phyloP scores from a whole-genome alignment of 1,284 basidiomycete species.

The Leucoagaricus sp. region DNA sequence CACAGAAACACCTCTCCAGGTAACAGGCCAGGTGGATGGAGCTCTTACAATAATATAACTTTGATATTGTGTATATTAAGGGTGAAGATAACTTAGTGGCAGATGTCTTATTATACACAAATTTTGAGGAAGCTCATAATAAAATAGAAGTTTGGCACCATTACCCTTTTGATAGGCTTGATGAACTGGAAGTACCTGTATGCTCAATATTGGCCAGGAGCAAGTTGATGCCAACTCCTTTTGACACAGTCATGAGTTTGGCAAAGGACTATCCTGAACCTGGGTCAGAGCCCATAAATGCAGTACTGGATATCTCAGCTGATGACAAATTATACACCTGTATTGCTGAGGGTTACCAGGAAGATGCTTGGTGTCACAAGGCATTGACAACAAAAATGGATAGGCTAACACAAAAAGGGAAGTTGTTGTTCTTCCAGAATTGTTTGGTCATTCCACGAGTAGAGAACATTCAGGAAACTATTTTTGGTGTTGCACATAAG shows the following conservation, averaged over 20 bases:
- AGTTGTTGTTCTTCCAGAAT: constrained; percentile 30
- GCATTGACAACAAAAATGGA: constrained; percentile 16
- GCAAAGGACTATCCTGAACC: no score
- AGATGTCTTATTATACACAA: no score
- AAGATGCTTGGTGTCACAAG: constrained; percentile 29
- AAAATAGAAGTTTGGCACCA: no score
- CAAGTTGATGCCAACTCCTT: no score
- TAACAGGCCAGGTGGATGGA: constrained; percentile 40
- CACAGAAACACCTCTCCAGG: constrained; percentile 34
- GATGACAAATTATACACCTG: background rate
- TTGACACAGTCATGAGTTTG: no score
- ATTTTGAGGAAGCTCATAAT: no score
- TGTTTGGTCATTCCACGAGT: constrained; percentile 32
- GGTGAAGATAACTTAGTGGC: no score
- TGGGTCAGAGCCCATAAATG: background rate
- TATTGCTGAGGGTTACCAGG: constrained; percentile 29
- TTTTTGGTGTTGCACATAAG: constrained; percentile 28
- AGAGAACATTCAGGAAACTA: constrained; percentile 8
- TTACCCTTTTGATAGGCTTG: no score
- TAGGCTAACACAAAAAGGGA: constrained; percentile 8
- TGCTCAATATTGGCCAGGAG: background rate
- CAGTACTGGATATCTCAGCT: background rate
- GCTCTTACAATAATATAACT: no score
- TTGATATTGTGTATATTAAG: no score
- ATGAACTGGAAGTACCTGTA: background rate